Percentiles rank a stretch among this genome's conserved stretches.
phyloP scores from a whole-genome alignment of 2,329 filamentous ascomycete species.

The Apiospora arundinis region DNA sequence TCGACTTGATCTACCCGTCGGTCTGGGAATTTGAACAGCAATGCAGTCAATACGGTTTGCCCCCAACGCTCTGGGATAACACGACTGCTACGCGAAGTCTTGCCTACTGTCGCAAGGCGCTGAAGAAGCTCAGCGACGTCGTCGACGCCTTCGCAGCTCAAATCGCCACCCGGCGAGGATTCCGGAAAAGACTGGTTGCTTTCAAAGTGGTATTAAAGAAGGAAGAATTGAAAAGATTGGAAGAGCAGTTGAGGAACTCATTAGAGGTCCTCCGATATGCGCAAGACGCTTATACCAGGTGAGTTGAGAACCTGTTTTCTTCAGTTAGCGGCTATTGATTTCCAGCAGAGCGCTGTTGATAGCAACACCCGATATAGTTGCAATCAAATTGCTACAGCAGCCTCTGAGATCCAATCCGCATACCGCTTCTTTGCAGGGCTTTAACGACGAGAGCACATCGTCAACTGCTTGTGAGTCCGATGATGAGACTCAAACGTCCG shows the following conservation, averaged over 20 bases:
- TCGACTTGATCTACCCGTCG: conserved; percentile 34
- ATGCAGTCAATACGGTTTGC: conserved; percentile 23
- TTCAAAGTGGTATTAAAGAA: conserved; percentile 31
- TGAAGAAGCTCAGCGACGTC: conserved; percentile 28
- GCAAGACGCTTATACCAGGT: conserved; percentile 33
- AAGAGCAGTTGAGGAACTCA: conserved; percentile 30
- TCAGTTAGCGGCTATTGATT: too few relatives aligned
- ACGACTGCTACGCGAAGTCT: conserved; percentile 25
- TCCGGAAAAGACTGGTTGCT: conserved; percentile 13
- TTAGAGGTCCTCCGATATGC: conserved; percentile 30
- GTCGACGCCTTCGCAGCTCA: conserved; percentile 30
- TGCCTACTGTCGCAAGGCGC: conserved; percentile 34
- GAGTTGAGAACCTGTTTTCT: too few relatives aligned
- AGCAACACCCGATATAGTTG: background rate
- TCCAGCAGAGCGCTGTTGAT: background rate
- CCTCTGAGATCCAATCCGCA: too few relatives aligned
- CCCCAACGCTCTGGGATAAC: conserved; percentile 27
- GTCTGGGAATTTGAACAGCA: conserved; percentile 31
- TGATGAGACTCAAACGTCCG: background rate
- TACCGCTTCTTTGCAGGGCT: background rate
- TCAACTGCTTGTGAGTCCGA: too few relatives aligned
- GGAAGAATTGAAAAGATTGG: conserved; percentile 28
- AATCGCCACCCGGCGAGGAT: conserved; percentile 23
- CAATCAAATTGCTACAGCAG: background rate
- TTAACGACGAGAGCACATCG: too few relatives aligned